Conservation (phyloP, 345 rosid species). For the Eucalyptus pauciflora region DNA sequence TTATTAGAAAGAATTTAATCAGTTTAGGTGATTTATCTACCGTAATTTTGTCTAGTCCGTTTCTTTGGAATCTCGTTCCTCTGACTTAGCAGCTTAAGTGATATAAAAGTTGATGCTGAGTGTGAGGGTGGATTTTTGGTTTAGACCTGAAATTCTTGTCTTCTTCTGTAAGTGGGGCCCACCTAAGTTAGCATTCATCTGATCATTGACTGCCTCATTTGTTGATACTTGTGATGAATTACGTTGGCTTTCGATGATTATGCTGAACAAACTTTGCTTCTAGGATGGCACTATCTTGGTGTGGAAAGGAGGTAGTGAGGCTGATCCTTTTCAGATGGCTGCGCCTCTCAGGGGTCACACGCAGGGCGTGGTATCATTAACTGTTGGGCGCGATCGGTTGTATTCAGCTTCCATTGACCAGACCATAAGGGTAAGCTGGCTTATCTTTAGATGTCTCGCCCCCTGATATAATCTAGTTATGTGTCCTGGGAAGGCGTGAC, state of each 20-base stretch:
- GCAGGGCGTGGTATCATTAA: constrained; percentile 19
- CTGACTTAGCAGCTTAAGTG: not conserved
- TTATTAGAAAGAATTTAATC: not conserved
- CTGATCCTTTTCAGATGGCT: constrained; percentile 18
- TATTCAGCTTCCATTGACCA: constrained; percentile 39
- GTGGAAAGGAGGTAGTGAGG: constrained; percentile 33
- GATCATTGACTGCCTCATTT: not conserved
- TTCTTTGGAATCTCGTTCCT: not conserved
- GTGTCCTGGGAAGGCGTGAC: not conserved
- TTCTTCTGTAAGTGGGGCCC: not conserved
- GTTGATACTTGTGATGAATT: not conserved
- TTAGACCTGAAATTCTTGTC: not conserved
- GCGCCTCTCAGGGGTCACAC: constrained; percentile 24
- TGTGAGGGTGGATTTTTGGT: not conserved
- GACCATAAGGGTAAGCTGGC: constrained; percentile 32
- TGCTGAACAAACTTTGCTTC: not conserved
- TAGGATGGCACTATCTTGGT: constrained; percentile 40
- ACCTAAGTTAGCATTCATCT: not conserved
- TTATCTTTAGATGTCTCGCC: not conserved
- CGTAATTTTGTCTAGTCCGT: not conserved
- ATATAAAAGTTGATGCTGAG: not conserved
- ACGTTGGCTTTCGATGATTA: not conserved
- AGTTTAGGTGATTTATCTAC: not conserved
- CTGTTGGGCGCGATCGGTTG: constrained; percentile 11
- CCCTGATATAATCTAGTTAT: not conserved